Evolutionary conservation across 352 stramenopile genomes (phyloP).

Genomic region (Globisporangium recalcitrans): DNA sequence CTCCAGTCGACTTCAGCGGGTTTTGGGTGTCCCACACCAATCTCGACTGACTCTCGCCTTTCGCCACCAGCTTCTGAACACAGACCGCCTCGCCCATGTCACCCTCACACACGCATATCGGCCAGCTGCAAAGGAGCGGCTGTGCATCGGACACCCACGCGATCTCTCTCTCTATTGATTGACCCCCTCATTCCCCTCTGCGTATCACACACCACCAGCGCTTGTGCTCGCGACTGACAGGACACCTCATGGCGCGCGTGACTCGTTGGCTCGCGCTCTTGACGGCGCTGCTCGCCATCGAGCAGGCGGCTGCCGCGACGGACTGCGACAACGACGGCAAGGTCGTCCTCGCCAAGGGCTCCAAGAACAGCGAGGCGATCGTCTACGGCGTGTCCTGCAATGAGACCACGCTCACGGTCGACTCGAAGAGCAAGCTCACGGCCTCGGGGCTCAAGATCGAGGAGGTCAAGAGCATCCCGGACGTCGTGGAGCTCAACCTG

Average conservation of each 20-base stretch:
- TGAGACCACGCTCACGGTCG: slow-evolving; percentile 26
- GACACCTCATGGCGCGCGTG: slow-evolving; percentile 12
- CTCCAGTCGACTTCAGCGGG: not conserved
- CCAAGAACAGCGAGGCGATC: slow-evolving; percentile 24
- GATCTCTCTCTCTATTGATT: not conserved
- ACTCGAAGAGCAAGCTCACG: slow-evolving; percentile 29
- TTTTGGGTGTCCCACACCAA: slow-evolving; percentile 4
- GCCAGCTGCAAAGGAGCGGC: not conserved
- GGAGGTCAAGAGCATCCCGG: slow-evolving; percentile 38
- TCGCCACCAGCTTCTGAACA: not conserved
- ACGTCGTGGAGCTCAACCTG: slow-evolving; percentile 45
- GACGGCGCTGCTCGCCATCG: not conserved
- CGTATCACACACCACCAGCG: not conserved
- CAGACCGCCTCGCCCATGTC: not conserved
- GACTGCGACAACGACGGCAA: slow-evolving; percentile 31
- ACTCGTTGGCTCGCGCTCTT: slow-evolving; percentile 7
- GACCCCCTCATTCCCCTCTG: not conserved
- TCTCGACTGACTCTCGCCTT: slow-evolving; percentile 5
- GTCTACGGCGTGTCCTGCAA: slow-evolving; percentile 35
- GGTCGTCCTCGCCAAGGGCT: slow-evolving; percentile 36
- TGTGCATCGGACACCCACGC: not conserved
- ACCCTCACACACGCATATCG: slow-evolving; percentile 3
- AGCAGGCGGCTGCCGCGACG: not conserved
- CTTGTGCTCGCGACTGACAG: not conserved
- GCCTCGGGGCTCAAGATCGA: slow-evolving; percentile 41